A percentile compares a stretch with the other conserved stretches of the same genome.
These are phyloP conservation scores for Gracilariopsis chorda DNA, from an alignment of 23 red algal genomes.

Conservation along the genomic window DNA sequence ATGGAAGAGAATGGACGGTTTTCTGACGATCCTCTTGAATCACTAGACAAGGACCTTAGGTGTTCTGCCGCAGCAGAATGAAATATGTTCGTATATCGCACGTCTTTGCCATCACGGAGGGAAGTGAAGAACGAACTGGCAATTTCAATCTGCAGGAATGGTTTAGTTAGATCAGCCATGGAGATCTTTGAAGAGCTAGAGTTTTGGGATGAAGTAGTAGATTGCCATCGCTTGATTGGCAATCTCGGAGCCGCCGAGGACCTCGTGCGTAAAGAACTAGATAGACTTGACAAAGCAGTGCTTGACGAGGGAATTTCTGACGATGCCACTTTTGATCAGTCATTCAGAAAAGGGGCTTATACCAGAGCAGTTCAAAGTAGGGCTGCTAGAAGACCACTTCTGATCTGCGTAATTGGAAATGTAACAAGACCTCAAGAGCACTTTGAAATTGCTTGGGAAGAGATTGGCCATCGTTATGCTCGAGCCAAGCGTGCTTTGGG, in stretches of 20 bases:
- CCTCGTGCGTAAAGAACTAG: slow-evolving; percentile 50
- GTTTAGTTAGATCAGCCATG: slow-evolving; percentile 82
- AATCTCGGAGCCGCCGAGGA: slow-evolving; percentile 51
- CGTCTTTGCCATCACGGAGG: slow-evolving; percentile 57
- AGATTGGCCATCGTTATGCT: slow-evolving; percentile 68
- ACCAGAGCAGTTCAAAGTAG: neutral
- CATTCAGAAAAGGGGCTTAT: neutral
- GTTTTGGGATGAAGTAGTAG: slow-evolving; percentile 84
- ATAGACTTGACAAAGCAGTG: neutral
- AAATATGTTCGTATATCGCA: slow-evolving; percentile 32
- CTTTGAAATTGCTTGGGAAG: slow-evolving; percentile 71
- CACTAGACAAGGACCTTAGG: neutral
- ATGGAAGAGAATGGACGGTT: slow-evolving; percentile 72
- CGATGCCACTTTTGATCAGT: neutral
- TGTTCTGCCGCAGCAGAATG: slow-evolving; percentile 14
- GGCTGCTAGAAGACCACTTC: slow-evolving; percentile 32
- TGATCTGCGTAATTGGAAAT: slow-evolving; percentile 85
- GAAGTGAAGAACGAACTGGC: slow-evolving; percentile 75
- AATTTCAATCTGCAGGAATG: slow-evolving; percentile 66
- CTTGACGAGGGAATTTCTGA: slow-evolving; percentile 4
- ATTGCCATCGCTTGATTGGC: slow-evolving; percentile 87
- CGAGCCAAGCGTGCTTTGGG: slow-evolving; percentile 78
- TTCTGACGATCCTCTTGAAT: neutral
- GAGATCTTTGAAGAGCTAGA: slow-evolving; percentile 77
- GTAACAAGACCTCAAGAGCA: slow-evolving; percentile 42